Percentiles rank a stretch among this genome's conserved stretches.
Conservation (phyloP, 148 eudicot genomes). For the Dysphania ambrosioides region DNA sequence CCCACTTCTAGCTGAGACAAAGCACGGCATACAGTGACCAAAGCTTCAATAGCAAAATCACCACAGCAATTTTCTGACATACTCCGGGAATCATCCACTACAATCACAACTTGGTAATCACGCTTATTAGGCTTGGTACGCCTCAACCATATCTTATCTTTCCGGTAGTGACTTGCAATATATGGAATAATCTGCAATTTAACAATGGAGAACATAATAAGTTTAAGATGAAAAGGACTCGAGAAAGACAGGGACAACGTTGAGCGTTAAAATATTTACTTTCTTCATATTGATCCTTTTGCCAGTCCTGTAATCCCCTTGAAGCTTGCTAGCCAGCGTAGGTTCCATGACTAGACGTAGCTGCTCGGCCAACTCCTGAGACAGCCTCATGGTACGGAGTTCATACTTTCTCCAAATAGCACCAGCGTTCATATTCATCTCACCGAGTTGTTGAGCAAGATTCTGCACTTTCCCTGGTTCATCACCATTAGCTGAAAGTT, state of each 20-base stretch:
- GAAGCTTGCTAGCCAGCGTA: conserved; percentile 94
- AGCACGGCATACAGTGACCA: conserved; percentile 96
- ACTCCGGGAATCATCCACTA: conserved; percentile 93
- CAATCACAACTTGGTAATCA: conserved; percentile 93
- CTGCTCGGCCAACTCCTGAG: conserved; percentile 97
- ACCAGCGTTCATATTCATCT: conserved; percentile 48
- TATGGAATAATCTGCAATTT: conserved; percentile 72
- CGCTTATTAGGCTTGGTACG: conserved; percentile 89
- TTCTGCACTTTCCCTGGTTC: conserved; percentile 43
- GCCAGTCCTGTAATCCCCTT: conserved; percentile 97
- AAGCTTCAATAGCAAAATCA: conserved; percentile 86
- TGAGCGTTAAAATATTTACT: conserved; percentile 34
- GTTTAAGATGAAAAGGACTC: background rate
- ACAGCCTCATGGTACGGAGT: conserved; percentile 69
- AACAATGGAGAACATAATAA: conserved; percentile 9
- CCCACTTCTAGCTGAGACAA: conserved; percentile 97
- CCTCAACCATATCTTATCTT: conserved; percentile 97
- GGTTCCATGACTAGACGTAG: conserved; percentile 95
- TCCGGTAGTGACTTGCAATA: conserved; percentile 90
- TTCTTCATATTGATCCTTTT: conserved; percentile 99
- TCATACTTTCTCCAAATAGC: conserved; percentile 80
- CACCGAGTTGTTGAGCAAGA: conserved; percentile 44
- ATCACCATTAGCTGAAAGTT: conserved; percentile 34
- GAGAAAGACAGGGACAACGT: background rate
- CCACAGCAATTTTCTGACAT: conserved; percentile 91